Evolutionary conservation across 768 basidiomycete species (phyloP), one percentile per base, ranked within the genome.

Genomic region (Macrolepiota albuminosa): DNA sequence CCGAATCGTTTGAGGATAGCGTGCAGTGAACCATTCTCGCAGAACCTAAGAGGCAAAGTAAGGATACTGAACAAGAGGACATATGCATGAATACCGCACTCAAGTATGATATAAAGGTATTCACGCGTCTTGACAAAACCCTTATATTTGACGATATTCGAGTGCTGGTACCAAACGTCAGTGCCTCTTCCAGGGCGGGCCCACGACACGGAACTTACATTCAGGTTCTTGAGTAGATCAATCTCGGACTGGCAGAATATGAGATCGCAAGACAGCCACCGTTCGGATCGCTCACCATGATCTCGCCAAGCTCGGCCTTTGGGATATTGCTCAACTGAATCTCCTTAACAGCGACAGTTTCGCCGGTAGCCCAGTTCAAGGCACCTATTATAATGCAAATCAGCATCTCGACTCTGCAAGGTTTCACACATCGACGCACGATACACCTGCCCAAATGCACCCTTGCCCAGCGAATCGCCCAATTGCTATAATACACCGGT

Each of bases 111-210:
- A 73, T 96, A 96, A 61, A 99, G 79, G 72, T 87, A 94, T 68
- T 97, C 93, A 57, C 87, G 85, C 54, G 94, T 95, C 76, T 95
- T 94, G 70, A 94, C 93, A 67, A 96, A 98, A 13, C 97, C 97
- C 69, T 96, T 95, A 78, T 99, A 99, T 75, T 99, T 96, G 70
- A 98, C 97, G 70, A 99, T 98, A 71, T 98, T 98, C 45, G 88
- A 80, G 71, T 98, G 94, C 95, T 96, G 72, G 72, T 53, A 40
- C 43, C 59, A 36, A 57, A 37, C 31, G 40, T 54, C 48, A 61
- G 55, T 42, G 29, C 39, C 57, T 33, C 42, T 36, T 39, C 4
- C 16, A 45, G 33, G 5, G 33, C 34, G 33, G 5, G 33, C 34
- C 49, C 56, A 46, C 18, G 18, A 55, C 58, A 58, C 39, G 24